Percentiles rank a stretch among this genome's conserved stretches.
Evolutionary conservation across 2,329 filamentous ascomycete genomes (phyloP).

Genomic region (Cladosporium sp.): DNA sequence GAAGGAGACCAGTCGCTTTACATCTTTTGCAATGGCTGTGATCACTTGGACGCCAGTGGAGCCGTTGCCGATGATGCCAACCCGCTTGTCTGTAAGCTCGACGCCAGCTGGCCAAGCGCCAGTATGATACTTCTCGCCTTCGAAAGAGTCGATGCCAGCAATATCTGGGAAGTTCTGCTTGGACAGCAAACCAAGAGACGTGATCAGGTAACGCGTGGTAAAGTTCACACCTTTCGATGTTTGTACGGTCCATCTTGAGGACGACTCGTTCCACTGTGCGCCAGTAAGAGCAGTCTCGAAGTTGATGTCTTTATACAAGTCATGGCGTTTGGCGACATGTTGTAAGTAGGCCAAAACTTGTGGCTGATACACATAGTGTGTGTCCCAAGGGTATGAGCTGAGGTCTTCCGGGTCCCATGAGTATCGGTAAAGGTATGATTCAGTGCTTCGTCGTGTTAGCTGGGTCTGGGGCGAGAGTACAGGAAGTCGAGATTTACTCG

Average conservation of each 20-base stretch:
- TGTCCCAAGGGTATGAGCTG: constrained; percentile 38
- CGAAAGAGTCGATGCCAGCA: constrained; percentile 38
- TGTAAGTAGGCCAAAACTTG: constrained; percentile 41
- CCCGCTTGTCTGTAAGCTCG: constrained; percentile 35
- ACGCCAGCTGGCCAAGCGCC: constrained; percentile 36
- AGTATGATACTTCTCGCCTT: constrained; percentile 40
- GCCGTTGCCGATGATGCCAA: constrained; percentile 42
- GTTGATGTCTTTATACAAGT: constrained; percentile 43
- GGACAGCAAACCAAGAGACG: constrained; percentile 40
- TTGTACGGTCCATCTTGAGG: constrained; percentile 36
- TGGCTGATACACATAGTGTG: constrained; percentile 40
- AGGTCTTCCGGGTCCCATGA: constrained; percentile 37
- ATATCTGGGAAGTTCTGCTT: constrained; percentile 40
- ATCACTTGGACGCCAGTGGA: constrained; percentile 35
- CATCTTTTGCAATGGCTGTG: constrained; percentile 29
- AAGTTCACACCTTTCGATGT: constrained; percentile 30
- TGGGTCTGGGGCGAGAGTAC: constrained; percentile 36
- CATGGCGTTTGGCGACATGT: constrained; percentile 38
- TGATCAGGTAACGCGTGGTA: constrained; percentile 37
- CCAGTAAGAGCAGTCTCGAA: constrained; percentile 44
- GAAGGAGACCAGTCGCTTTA: constrained; percentile 33
- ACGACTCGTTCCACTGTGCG: constrained; percentile 39
- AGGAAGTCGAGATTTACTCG: constrained; percentile 45
- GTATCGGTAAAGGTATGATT: constrained; percentile 31
- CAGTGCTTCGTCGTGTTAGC: constrained; percentile 28